Base-by-base conservation (phyloP, 1,284 basidiomycete genomes). In the Mycocalia duriaeana region DNA sequence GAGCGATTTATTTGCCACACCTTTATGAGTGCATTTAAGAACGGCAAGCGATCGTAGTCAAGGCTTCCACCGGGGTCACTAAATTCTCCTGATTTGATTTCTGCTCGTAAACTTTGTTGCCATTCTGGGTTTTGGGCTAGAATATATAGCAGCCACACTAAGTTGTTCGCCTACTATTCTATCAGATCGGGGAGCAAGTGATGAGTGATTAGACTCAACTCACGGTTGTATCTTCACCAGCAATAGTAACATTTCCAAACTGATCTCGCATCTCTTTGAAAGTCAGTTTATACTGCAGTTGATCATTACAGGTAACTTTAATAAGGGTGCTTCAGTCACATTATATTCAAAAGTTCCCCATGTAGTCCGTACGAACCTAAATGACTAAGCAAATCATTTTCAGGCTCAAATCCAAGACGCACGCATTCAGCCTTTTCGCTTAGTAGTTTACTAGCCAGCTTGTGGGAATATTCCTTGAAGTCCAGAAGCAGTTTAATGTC, bases 321-420 rank as follows among this genome's bases (percentile, higher is more conserved):
- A 39, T 11, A 3, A 13, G n/a, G n/a, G 13, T 25, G 14, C 2
- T 8, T 25, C 13, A 14, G 25, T 4, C 19, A 18, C 14, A 18
- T 23, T 23, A 13, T 23, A 42, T 23, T 14, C 13, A 14, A 23
- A 25, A 11, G 2, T 25, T 14, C 14, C 22, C 14, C 9, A 25
- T 3, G 23, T 25, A 16, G n/a, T n/a, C n/a, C n/a, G 11, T 19
- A 42, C 41, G 28, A 16, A 54, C 54, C 48, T 13, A 56, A 41
- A 2, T 52, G 47, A 26, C 50, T 51, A 19, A 56, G 45, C 18
- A 56, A 34, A 28, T 56, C 53, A 24, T 54, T 54, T 23, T 53
- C 54, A 1, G 53, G 47, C 22, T 54, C 53, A 16, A 52, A 11
- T 25, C 53, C 50, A n/a, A 31, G 19, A 31, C 34, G 16, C 16